These are phyloP conservation scores for Solanum pennellii DNA, from an alignment of 257 asterid genomes.

Conservation along the genomic window DNA sequence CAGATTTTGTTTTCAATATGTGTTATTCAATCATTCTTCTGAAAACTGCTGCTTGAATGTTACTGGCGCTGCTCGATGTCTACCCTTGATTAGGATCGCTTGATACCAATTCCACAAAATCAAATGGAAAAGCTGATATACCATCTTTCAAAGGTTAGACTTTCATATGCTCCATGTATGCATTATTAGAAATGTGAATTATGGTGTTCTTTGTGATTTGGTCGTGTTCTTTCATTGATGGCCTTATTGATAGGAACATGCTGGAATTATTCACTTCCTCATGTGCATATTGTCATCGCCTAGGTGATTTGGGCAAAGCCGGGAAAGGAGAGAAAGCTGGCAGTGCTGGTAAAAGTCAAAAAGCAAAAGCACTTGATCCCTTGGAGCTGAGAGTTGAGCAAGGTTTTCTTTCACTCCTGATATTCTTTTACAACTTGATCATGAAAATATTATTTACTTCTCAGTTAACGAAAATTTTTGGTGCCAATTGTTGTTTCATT, in stretches of 20 bases:
- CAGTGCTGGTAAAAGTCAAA: constrained; percentile 35
- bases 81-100: constrained; percentile 22
- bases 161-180: neutral
- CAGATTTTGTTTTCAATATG: neutral
- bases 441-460: neutral
- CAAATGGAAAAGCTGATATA: constrained; percentile 32
- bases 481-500: neutral
- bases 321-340: constrained; percentile 53
- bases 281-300: neutral
- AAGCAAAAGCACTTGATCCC: constrained; percentile 35
- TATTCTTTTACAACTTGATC: neutral
- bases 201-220: neutral
- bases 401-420: constrained; percentile 28
- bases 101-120: constrained; percentile 15
- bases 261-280: neutral
- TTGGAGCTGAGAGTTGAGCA: constrained; percentile 40
- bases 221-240: neutral
- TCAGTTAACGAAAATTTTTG: neutral
- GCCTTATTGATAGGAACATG: neutral
- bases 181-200: neutral
- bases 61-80: neutral
- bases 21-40: neutral
- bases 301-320: constrained; percentile 29
- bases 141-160: constrained; percentile 29
- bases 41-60: neutral